Conservation (phyloP, 495 filamentous ascomycete species). For the Daldinia decipiens region DNA sequence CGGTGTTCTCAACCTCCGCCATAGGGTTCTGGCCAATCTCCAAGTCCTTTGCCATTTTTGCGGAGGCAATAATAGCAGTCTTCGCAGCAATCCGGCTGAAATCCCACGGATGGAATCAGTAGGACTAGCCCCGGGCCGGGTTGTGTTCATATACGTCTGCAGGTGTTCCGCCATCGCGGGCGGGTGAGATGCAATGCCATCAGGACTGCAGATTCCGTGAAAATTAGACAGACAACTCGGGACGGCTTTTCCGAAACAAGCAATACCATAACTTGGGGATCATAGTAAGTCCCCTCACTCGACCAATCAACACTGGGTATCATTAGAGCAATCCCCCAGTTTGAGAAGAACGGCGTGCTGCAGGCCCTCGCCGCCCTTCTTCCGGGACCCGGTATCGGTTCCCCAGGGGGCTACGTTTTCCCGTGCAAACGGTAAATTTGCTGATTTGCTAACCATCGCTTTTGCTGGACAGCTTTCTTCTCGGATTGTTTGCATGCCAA, state of each 20-base stretch:
- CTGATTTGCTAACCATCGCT: not conserved
- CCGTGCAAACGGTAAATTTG: slow-evolving; percentile 14
- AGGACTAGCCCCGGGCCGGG: slow-evolving; percentile 10
- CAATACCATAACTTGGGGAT: slow-evolving; percentile 3
- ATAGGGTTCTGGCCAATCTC: slow-evolving; percentile 20
- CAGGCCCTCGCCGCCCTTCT: slow-evolving; percentile 10
- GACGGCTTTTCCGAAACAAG: slow-evolving; percentile 23
- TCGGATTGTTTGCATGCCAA: slow-evolving; percentile 18
- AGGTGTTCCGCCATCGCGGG: slow-evolving; percentile 33
- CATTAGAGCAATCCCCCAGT: slow-evolving; percentile 1
- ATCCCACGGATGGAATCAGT: slow-evolving; percentile 4
- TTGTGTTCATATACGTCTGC: slow-evolving; percentile 22
- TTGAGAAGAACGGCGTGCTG: slow-evolving; percentile 8
- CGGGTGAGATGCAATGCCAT: slow-evolving; percentile 17
- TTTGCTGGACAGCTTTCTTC: not conserved
- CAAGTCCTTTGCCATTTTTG: slow-evolving; percentile 30
- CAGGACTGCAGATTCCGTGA: slow-evolving; percentile 2
- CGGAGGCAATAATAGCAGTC: slow-evolving; percentile 4
- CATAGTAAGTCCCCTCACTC: not conserved
- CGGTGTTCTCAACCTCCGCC: slow-evolving; percentile 4
- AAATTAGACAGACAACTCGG: slow-evolving; percentile 2
- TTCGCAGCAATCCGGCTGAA: slow-evolving; percentile 11
- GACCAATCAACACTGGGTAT: slow-evolving; percentile 25
- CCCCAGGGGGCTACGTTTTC: slow-evolving; percentile 28
- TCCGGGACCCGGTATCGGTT: slow-evolving; percentile 41